These are phyloP conservation scores for Xylona heveae DNA, from an alignment of 495 filamentous ascomycete species.

Conservation along the genomic window DNA sequence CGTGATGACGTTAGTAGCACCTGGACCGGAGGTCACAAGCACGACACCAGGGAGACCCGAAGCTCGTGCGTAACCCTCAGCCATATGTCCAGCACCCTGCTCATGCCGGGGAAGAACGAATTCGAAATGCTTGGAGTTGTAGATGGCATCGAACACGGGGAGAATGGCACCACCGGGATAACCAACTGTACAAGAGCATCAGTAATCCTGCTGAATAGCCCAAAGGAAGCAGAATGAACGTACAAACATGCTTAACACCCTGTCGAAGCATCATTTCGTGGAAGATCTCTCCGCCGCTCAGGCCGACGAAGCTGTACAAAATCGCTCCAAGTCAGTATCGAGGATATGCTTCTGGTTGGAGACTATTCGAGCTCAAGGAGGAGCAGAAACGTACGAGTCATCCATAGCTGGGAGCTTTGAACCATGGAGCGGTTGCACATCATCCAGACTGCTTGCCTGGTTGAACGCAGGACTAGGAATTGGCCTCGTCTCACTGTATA, in stretches of 20 bases:
- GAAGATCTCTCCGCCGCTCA: slow-evolving; percentile 91
- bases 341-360: not conserved
- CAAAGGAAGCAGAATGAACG: slow-evolving; percentile 17
- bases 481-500: slow-evolving; percentile 19
- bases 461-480: slow-evolving; percentile 56
- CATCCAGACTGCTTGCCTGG: slow-evolving; percentile 31
- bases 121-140: slow-evolving; percentile 61
- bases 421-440: slow-evolving; percentile 51
- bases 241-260: slow-evolving; percentile 78
- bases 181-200: slow-evolving; percentile 16
- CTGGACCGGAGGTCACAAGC: slow-evolving; percentile 58
- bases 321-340: slow-evolving; percentile 5
- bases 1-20: slow-evolving; percentile 60
- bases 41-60: slow-evolving; percentile 59
- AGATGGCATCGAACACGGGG: slow-evolving; percentile 68
- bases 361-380: not conserved
- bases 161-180: slow-evolving; percentile 56
- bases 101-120: slow-evolving; percentile 64
- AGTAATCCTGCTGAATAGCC: slow-evolving; percentile 6
- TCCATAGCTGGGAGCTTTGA: slow-evolving; percentile 45
- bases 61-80: slow-evolving; percentile 55
- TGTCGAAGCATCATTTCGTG: slow-evolving; percentile 97
- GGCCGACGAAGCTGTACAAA: slow-evolving; percentile 48
- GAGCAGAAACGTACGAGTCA: slow-evolving; percentile 28
- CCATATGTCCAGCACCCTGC: slow-evolving; percentile 69